Evolutionary conservation across 768 basidiomycete genomes (phyloP).

Genomic region (Trametes elegans): DNA sequence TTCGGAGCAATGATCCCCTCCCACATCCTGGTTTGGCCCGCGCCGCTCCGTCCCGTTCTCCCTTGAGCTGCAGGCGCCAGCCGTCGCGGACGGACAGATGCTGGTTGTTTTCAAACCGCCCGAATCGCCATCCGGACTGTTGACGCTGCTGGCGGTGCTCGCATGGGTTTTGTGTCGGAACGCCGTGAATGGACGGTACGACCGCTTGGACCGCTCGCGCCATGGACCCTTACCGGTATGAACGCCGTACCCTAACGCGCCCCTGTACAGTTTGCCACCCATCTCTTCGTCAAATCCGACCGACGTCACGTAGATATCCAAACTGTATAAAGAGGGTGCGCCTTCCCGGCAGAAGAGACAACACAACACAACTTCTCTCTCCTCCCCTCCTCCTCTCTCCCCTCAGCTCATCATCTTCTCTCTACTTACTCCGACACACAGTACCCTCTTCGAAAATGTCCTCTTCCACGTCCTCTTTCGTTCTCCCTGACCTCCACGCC

Average conservation of each 20-base stretch:
- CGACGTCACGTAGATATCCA: background rate
- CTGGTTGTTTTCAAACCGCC: background rate
- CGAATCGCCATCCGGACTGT: background rate
- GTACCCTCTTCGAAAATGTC: background rate
- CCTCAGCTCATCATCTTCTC: background rate
- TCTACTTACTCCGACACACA: background rate
- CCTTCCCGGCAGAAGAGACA: background rate
- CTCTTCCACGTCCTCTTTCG: conserved; percentile 27
- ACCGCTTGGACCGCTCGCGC: background rate
- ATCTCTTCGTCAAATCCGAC: background rate
- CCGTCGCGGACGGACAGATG: background rate
- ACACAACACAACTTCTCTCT: background rate
- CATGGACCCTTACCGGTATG: background rate
- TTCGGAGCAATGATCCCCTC: background rate
- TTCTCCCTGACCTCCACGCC: conserved; percentile 56
- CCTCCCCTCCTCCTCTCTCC: background rate
- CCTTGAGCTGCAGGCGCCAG: background rate
- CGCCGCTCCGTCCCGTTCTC: background rate
- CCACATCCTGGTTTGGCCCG: background rate
- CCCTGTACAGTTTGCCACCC: background rate
- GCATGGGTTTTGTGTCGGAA: conserved; percentile 4
- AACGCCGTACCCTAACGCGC: background rate
- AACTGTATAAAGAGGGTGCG: background rate
- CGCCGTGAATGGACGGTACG: background rate
- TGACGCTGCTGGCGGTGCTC: background rate